Base-by-base conservation (phyloP, 106 monocot species). In the Dactylorhiza incarnata region DNA sequence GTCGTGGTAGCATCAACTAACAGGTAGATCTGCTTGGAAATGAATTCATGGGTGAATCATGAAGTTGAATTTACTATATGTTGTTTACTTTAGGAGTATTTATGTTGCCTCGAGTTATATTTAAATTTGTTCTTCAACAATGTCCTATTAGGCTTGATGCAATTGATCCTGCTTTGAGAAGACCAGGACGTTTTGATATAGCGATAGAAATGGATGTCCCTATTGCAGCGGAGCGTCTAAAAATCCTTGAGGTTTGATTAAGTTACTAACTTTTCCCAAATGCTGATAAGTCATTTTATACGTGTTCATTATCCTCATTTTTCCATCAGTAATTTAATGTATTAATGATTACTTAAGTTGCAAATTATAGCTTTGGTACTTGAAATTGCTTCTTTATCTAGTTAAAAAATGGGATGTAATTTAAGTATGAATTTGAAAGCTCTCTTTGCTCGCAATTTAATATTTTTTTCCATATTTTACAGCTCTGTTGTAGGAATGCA, bases 141-240 rank as follows among this genome's bases (percentile, higher is more conserved):
- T 80, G 66, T 13, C 68, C 54, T 74, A 20, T 14, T 69, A 75
- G 74, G 53, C 68, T 80, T 45, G 74, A 80, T 87, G 89, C 70
- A 1, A 83, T 97, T 78, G 97, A 97, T 86, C 91, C 87, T 72
- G 93, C 96, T 59, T 68, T 97, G 78, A 73, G 97, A 68, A 93
- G 97, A 73, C 86, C 85, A 24, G 94, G 94, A 9, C 84, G 97
- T 50, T 97, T 97, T 79, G 97, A 94, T 76, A 86, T 80, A 52
- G 97, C 94, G 81, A 80, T 97, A 78, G 91, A 97, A 86, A 82
- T 97, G 7, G 78, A 76, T 3, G 87, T 94, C 73, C 97, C 97
- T 73, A 87, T 83, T n/a, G 17, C 45, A 22, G 96, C 91, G 17
- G 94, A 97, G 80, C 85, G 94, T 1, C 12, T 85, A 49, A 77